Percentiles rank a stretch among this genome's conserved stretches.
Evolutionary conservation across 768 basidiomycete genomes (phyloP).

Genomic region (Cytidiella melzeri): DNA sequence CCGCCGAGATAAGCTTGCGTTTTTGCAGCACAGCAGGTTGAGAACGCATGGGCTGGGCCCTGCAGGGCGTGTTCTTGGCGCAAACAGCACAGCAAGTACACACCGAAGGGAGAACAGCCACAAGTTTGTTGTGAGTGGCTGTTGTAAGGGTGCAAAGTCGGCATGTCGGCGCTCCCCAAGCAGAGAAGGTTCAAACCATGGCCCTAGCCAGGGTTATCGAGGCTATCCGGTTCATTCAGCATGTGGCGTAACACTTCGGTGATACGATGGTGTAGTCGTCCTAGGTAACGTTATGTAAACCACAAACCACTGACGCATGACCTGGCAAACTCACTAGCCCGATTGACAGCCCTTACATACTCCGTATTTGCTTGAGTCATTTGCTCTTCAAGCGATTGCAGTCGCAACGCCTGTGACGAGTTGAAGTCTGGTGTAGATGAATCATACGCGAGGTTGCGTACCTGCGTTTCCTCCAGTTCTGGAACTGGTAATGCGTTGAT

Average conservation of each 20-base stretch:
- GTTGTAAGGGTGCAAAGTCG: too few relatives aligned
- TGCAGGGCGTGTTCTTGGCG: too few relatives aligned
- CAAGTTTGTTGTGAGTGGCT: too few relatives aligned
- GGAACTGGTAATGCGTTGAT: constrained; percentile 75
- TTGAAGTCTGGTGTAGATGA: background rate
- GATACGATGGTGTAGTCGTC: constrained; percentile 54
- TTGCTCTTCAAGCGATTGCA: constrained; percentile 61
- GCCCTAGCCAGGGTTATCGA: constrained; percentile 9
- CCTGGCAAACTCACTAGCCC: constrained; percentile 56
- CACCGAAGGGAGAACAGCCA: too few relatives aligned
- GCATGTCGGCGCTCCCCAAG: too few relatives aligned
- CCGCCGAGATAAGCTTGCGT: too few relatives aligned
- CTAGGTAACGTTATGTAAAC: constrained; percentile 26
- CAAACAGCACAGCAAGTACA: too few relatives aligned
- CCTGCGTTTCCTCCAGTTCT: constrained; percentile 75
- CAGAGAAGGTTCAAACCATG: too few relatives aligned
- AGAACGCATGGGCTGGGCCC: too few relatives aligned
- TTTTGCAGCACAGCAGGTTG: too few relatives aligned
- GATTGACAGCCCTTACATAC: constrained; percentile 63
- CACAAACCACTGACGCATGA: background rate
- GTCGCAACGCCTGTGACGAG: constrained; percentile 52
- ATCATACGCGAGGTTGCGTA: constrained; percentile 14
- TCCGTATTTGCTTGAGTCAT: constrained; percentile 71
- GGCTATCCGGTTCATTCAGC: constrained; percentile 35
- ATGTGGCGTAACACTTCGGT: constrained; percentile 51